phyloP scores from a whole-genome alignment of 2,329 filamentous ascomycete genomes.

The Helotiales sp. region DNA sequence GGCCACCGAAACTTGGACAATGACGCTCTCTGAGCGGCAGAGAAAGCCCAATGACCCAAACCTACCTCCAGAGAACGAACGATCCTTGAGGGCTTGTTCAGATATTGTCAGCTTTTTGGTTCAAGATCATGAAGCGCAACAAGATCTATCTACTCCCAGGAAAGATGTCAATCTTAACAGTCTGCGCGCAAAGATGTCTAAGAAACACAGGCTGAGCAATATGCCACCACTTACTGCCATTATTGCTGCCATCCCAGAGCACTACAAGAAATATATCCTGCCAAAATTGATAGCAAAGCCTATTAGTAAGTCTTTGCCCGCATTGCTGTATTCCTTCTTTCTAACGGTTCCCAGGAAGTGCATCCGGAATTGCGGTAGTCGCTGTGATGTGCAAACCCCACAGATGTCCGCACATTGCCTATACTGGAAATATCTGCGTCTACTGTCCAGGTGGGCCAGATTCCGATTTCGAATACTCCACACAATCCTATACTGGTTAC shows the following conservation, averaged over 20 bases:
- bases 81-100: conserved; percentile 90
- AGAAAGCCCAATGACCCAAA: conserved; percentile 71
- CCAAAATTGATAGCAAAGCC: conserved; percentile 97
- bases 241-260: conserved; percentile 97
- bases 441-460: conserved; percentile 98
- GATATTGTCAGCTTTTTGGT: conserved; percentile 94
- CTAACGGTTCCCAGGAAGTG: conserved; percentile 66
- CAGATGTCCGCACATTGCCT: conserved; percentile 95
- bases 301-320: conserved; percentile 66
- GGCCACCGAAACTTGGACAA: conserved; percentile 60
- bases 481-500: conserved; percentile 97
- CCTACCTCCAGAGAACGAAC: conserved; percentile 89
- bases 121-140: conserved; percentile 86
- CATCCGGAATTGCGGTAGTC: conserved; percentile 95
- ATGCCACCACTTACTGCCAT: conserved; percentile 95
- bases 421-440: conserved; percentile 98
- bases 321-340: background rate
- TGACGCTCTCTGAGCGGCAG: conserved; percentile 56
- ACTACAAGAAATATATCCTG: conserved; percentile 99
- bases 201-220: conserved; percentile 87
- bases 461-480: conserved; percentile 98
- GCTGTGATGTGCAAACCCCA: conserved; percentile 99
- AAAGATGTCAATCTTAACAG: conserved; percentile 94
- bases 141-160: conserved; percentile 72
- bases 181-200: conserved; percentile 83